These are phyloP conservation scores for Psilocybe subaeruginosa DNA, from an alignment of 768 basidiomycete genomes.

Conservation along the genomic window DNA sequence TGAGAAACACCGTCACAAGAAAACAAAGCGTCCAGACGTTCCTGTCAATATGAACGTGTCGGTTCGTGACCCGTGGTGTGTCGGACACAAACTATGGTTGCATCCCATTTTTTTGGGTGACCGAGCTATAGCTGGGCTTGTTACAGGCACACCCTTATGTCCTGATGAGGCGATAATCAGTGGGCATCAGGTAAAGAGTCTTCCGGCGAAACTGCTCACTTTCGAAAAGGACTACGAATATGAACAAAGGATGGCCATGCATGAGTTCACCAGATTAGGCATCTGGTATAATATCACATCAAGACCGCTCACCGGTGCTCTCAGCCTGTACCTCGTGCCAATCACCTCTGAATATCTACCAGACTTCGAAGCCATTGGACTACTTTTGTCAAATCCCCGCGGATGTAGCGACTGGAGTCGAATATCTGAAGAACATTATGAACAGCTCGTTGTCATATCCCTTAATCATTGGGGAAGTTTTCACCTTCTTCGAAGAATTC, in stretches of 20 bases:
- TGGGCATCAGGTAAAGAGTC: slow-evolving; percentile 34
- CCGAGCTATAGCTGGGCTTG: slow-evolving; percentile 55
- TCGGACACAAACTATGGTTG: slow-evolving; percentile 59
- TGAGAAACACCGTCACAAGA: slow-evolving; percentile 25
- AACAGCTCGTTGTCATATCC: slow-evolving; percentile 56
- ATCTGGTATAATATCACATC: slow-evolving; percentile 67
- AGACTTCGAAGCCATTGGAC: slow-evolving; percentile 61
- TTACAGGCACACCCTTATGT: slow-evolving; percentile 65
- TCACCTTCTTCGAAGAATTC: slow-evolving; percentile 57
- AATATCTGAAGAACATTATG: slow-evolving; percentile 52
- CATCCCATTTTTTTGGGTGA: slow-evolving; percentile 62
- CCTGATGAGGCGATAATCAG: slow-evolving; percentile 44
- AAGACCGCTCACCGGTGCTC: slow-evolving; percentile 50
- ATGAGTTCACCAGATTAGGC: slow-evolving; percentile 65
- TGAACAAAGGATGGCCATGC: slow-evolving; percentile 53
- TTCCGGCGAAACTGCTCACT: slow-evolving; percentile 33
- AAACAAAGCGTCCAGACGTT: slow-evolving; percentile 45
- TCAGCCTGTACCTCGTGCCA: slow-evolving; percentile 71
- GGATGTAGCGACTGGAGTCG: slow-evolving; percentile 60
- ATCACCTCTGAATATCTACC: slow-evolving; percentile 50
- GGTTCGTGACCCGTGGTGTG: slow-evolving; percentile 71
- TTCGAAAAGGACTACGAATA: slow-evolving; percentile 50
- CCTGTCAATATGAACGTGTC: slow-evolving; percentile 59
- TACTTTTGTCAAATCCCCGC: slow-evolving; percentile 47
- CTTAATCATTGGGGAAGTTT: slow-evolving; percentile 57